Base-by-base conservation (phyloP, 1,284 basidiomycete species). In the Cerrena zonata region DNA sequence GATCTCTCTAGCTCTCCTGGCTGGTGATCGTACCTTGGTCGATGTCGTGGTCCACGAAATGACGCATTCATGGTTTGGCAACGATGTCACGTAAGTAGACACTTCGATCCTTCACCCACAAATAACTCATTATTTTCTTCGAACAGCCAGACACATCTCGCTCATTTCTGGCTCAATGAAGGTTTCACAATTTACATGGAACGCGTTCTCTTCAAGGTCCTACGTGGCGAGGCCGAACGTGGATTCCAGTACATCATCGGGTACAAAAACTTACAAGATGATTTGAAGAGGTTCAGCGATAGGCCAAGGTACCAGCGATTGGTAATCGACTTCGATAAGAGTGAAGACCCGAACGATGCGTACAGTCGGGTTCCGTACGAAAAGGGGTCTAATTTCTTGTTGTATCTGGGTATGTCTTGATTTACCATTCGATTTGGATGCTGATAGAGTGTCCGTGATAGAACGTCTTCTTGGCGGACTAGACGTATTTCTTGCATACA, bases 181-280 rank as follows among this genome's bases (percentile, higher is more conserved):
- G 83, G 92, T 27, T 96, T 91, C 87, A 96, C 94, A 27, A 94
- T 91, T 1, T 97, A 94, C 65, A 86, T 92, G 45, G 95, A 99
- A 67, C 83, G 94, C 21, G 73, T 96, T 7, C 75, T 96, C 34
- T 82, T 88, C 38, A 75, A 86, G 57, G 73, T 77, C 47, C 72
- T 95, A 1, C 84, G 94, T 63, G 80, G 86, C 0, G 80, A 89
- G 15, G 82, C 86, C 0, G 83, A 90, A 52, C 86, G 95, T 30
- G 91, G 84, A 12, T 93, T 94, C 47, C 36, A 46, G 7, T 92
- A 76, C 65, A 71, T 90, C 55, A 86, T 90, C 55, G 92, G 93
- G 21, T 69, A 76, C 40, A 89, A 90, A 59, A 78, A 78, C 0
- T 74, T 98, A 24, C 70, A 78, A 41, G 86, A 91, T 55, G 85